Base-by-base conservation (phyloP, 2,329 filamentous ascomycete genomes). In the Drechslerella coelobrocha region DNA sequence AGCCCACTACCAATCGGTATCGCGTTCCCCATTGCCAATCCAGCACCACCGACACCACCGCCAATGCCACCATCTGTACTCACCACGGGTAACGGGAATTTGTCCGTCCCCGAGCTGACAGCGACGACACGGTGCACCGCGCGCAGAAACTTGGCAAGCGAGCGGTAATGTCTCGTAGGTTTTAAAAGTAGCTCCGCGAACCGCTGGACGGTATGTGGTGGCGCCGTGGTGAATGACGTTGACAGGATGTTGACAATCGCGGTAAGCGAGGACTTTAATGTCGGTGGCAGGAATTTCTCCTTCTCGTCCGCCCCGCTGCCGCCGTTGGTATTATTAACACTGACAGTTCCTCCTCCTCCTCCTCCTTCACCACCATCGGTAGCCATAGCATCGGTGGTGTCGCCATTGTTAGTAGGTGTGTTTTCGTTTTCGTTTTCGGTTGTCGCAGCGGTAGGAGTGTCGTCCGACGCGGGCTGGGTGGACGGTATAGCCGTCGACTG, bases 161-260 rank as follows among this genome's bases (percentile, higher is more conserved):
- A 89, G 72, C 85, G 86, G 81, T 97, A 97, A 79, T 96, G 89
- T 61, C 84, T 83, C 69, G 83, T 88, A 0, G 94, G 94, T 24
- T 83, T 80, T 34, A 96, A 82, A 2, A 96, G 82, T 27, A 97
- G 87, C 81, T 99, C 94, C 21, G 92, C 87, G 21, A 99, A 84
- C 39, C 94, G 89, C 80, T 99, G 94, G 72, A 97, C 85, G 2
- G 94, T 97, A 78, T 97, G 91, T 0, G 94, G 94, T 0, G 94
- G 93, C 75, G 89, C 85, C 2, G 82, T 81, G 21, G 85, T 78
- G 79, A 99, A 99, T 74, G 84, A 85, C 1, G 82, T 82, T 53
- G 80, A 82, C 39, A 96, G 82, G 14, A 88, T 86, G 4, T 79
- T 79, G 39, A 80, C 83, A 73, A 75, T 59, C 29, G 37, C 57